phyloP scores from a whole-genome alignment of 345 rosid genomes.

The Linum usitatissimum region DNA sequence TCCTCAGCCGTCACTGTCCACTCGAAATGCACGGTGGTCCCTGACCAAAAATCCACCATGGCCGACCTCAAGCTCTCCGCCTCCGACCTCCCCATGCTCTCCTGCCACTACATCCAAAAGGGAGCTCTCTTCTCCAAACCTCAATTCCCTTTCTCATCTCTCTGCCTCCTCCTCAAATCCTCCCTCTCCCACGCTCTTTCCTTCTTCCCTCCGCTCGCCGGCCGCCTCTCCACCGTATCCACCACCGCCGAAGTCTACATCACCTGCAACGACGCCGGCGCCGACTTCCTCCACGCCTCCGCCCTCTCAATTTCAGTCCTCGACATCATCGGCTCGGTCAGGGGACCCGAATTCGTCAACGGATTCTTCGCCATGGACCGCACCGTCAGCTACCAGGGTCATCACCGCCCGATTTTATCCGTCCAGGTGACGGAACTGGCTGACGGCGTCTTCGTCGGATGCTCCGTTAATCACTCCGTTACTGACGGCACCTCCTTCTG shows the following conservation, averaged over 20 bases:
- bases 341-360: slow-evolving; percentile 47
- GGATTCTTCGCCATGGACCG: slow-evolving; percentile 54
- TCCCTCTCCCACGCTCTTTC: slow-evolving; percentile 44
- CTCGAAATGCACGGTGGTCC: slow-evolving; percentile 48
- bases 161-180: slow-evolving; percentile 32
- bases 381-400: slow-evolving; percentile 68
- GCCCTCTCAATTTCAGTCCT: slow-evolving; percentile 24
- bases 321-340: slow-evolving; percentile 39
- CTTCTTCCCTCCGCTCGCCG: slow-evolving; percentile 86
- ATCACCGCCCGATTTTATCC: slow-evolving; percentile 54
- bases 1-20: slow-evolving; percentile 19
- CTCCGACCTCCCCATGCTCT: slow-evolving; percentile 94
- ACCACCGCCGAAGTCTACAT: slow-evolving; percentile 40
- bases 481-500: slow-evolving; percentile 85
- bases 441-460: slow-evolving; percentile 72
- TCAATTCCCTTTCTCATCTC: slow-evolving; percentile 16
- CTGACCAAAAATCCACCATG: slow-evolving; percentile 39
- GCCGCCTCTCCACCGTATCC: slow-evolving; percentile 48
- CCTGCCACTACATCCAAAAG: slow-evolving; percentile 91
- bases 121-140: slow-evolving; percentile 62
- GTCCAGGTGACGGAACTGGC: slow-evolving; percentile 75
- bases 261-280: slow-evolving; percentile 66
- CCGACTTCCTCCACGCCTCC: slow-evolving; percentile 44
- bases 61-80: slow-evolving; percentile 72
- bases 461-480: slow-evolving; percentile 69